Base-by-base conservation (phyloP, 768 basidiomycete species). In the Suillus ampliporus region DNA sequence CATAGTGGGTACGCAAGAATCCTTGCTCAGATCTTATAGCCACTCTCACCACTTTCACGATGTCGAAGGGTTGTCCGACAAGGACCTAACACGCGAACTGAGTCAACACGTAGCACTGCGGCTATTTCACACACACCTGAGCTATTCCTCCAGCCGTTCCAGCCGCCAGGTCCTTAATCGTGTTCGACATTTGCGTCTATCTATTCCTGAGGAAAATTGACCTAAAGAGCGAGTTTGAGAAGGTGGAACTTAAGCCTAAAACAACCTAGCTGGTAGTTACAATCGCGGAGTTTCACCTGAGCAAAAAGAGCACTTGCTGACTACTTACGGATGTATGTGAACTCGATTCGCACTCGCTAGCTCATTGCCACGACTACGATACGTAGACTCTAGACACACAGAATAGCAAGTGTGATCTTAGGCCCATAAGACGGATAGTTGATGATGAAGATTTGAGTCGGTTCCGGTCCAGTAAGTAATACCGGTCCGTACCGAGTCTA, bases 61-160 rank as follows among this genome's bases (percentile, higher is more conserved):
- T 95, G 76, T 98, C 95, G 76, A 98, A 98, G 14, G 95, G 95
- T 76, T 97, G 93, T 53, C 94, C 94, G 52, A 95, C 93, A 51
- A 95, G 82, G 63, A 94, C 91, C 91, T 93, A 59, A 64, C 67
- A 56, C 61, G 64, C 58, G 65, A 64, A 34, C 57, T 46, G 54
- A 60, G 51, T 57, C 63, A 26, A 57, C 11, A 57, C 13, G 17
- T 40, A 60, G 28, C 7, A 44, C 14, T 34, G 43, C 31, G 15
- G 10, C 40, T 50, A 60, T 59, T 56, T 31, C 23, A 34, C 17
- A 65, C 69, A 60, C 67, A 88, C 92, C 86, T 96, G 95, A 62
- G 89, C 88, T 71, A 97, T 88, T 56, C 95, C 95, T 52, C 95
- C 95, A n/a, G 85, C 89, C 37, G 94, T 95, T 54, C 95, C 95